A percentile compares a stretch with the other conserved stretches of the same genome.
Conservation (phyloP, 2,329 filamentous ascomycete species). For the Alternaria solani region DNA sequence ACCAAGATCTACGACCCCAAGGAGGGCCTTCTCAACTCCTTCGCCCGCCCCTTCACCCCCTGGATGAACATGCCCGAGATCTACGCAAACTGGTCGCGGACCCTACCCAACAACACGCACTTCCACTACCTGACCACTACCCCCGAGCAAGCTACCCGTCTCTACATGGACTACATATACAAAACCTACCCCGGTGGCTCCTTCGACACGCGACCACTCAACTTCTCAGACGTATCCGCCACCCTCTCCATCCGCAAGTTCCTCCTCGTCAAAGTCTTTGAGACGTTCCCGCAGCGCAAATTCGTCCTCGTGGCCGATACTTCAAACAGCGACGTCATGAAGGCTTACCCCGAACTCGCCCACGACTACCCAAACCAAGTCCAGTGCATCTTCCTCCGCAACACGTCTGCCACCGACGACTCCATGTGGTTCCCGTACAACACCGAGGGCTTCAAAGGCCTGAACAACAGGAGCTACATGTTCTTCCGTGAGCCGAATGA, state of each 20-base stretch:
- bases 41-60: constrained; percentile 72
- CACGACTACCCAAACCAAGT: constrained; percentile 74
- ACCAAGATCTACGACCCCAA: constrained; percentile 82
- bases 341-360: constrained; percentile 66
- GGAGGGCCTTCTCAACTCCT: constrained; percentile 78
- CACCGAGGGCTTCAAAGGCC: constrained; percentile 72
- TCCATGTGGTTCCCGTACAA: constrained; percentile 77
- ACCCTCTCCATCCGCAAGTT: constrained; percentile 75
- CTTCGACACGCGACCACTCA: constrained; percentile 77
- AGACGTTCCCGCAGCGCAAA: constrained; percentile 76
- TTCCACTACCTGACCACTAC: constrained; percentile 86
- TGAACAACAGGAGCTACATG: constrained; percentile 76
- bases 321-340: constrained; percentile 79
- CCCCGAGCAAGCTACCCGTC: constrained; percentile 77
- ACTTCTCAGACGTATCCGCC: constrained; percentile 78
- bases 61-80: constrained; percentile 85
- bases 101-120: constrained; percentile 69
- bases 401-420: constrained; percentile 73
- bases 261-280: constrained; percentile 75
- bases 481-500: constrained; percentile 80
- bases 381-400: constrained; percentile 79
- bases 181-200: constrained; percentile 78
- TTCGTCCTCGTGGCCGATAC: constrained; percentile 82
- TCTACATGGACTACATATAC: constrained; percentile 83
- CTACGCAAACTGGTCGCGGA: constrained; percentile 77